Percentiles rank a stretch among this genome's conserved stretches.
phyloP scores from a whole-genome alignment of 2,329 filamentous ascomycete genomes.

The Xylaria sp. region DNA sequence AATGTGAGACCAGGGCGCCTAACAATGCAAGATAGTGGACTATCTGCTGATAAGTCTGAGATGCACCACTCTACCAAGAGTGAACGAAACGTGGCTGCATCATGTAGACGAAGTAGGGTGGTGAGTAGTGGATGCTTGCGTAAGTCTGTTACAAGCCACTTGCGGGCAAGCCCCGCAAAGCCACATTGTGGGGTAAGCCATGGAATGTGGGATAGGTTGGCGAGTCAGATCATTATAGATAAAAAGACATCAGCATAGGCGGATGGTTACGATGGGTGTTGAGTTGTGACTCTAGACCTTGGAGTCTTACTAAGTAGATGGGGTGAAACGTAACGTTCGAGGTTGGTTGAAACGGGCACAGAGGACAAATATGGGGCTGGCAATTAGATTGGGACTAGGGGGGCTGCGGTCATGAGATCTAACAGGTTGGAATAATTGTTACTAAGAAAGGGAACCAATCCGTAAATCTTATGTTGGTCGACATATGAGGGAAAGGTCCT shows the following conservation, averaged over 20 bases:
- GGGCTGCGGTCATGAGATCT: conserved; percentile 13
- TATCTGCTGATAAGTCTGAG: background rate
- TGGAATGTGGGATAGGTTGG: conserved; percentile 25
- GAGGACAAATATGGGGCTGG: background rate
- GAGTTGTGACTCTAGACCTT: background rate
- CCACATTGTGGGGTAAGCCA: conserved; percentile 35
- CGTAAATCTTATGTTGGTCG: background rate
- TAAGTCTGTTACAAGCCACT: conserved; percentile 26
- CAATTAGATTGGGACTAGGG: background rate
- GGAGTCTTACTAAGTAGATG: background rate
- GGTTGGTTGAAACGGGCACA: conserved; percentile 1
- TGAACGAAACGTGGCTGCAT: conserved; percentile 23
- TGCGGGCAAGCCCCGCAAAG: conserved; percentile 32
- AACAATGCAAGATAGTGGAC: conserved; percentile 26
- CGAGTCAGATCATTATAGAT: conserved; percentile 22
- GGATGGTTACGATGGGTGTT: background rate
- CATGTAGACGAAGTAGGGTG: conserved; percentile 13
- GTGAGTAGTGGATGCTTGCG: conserved; percentile 17
- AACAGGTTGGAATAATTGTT: background rate
- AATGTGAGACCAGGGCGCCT: conserved; percentile 14
- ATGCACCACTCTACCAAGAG: background rate
- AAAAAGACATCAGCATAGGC: background rate
- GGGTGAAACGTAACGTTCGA: background rate
- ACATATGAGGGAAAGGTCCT: background rate
- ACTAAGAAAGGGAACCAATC: background rate